Evolutionary conservation across 192 early-diverging fungal species (phyloP).

Genomic region (Backusella tuberculispora): DNA sequence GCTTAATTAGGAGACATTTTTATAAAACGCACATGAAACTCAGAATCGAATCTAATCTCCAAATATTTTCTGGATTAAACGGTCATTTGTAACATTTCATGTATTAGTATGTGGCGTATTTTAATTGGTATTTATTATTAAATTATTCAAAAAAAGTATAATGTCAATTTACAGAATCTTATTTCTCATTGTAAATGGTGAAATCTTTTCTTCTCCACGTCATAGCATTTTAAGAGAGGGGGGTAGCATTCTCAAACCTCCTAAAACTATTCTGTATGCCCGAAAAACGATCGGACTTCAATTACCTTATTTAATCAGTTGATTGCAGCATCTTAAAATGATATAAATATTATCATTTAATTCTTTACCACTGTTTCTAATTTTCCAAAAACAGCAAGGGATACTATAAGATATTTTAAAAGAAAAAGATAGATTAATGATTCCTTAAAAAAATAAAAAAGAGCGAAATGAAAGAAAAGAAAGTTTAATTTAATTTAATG

Average conservation of each 20-base stretch:
- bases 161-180: too few relatives aligned
- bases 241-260: not conserved
- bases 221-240: conserved; percentile 1
- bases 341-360: not conserved
- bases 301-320: conserved; percentile 3
- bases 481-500: not conserved
- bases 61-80: not conserved
- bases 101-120: conserved; percentile 2
- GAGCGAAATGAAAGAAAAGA: not conserved
- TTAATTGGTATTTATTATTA: not conserved
- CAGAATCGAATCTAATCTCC: not conserved
- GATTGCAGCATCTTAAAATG: not conserved
- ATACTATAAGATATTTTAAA: not conserved
- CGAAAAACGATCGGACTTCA: conserved; percentile 1
- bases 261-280: conserved; percentile 1
- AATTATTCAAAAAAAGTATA: not conserved
- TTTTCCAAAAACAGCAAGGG: not conserved
- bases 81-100: not conserved
- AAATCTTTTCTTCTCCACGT: not conserved
- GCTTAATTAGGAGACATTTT: not conserved
- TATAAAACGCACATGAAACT: not conserved
- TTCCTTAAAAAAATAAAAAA: not conserved
- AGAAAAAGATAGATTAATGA: not conserved
- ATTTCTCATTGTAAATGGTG: too few relatives aligned
- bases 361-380: not conserved